Evolutionary conservation across 75 land plant species (phyloP), one percentile per base, ranked within the genome.

Genomic region (Ceratopteris richardii): DNA sequence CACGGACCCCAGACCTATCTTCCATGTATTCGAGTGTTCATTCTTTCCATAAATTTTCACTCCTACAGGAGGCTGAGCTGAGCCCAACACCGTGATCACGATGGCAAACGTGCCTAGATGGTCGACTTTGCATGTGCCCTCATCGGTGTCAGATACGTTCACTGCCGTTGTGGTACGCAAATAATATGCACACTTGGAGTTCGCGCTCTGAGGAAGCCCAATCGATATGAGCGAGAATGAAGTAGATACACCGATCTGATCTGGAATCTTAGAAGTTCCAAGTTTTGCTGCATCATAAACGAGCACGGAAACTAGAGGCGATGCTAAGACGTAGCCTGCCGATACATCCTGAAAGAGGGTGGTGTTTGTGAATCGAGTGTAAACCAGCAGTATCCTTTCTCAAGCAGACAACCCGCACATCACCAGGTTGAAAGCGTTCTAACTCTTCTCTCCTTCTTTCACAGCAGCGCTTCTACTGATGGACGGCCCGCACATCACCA

Each of bases 31-130:
- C 9, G 37, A 33, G 37, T 9, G 37, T 3, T 2, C 60, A 66
- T 48, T 63, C 26, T 37, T 57, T 62, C 56, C 72, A 52, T 40
- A 37, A 26, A 0, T 21, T 1, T 56, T 13, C 16, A 61, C 51
- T 0, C 60, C 64, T 25, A 58, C 65, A 3, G 46, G 14, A 20
- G 77, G 31, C 12, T 82, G 69, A 24, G 67, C 18, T 16, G 75
- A 70, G 12, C 76, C 51, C 20, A 61, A 62, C 0, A 79, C 75
- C 36, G 75, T 63, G 14, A 70, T 73, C 29, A 80, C 77, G 1
- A 91, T 61, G 21, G 84, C 58, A 29, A 81, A 91, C 51, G 88
- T 85, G 1, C 92, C 97, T 26, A 83, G 77, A 29, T 64, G 36
- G 18, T 40, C 33, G 2, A 80, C 63, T 37, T 62, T 55, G 58